Evolutionary conservation across 805 yeast genomes (phyloP), one percentile per base, ranked within the genome.

Genomic region (Schizosaccharomyces japonicus): DNA sequence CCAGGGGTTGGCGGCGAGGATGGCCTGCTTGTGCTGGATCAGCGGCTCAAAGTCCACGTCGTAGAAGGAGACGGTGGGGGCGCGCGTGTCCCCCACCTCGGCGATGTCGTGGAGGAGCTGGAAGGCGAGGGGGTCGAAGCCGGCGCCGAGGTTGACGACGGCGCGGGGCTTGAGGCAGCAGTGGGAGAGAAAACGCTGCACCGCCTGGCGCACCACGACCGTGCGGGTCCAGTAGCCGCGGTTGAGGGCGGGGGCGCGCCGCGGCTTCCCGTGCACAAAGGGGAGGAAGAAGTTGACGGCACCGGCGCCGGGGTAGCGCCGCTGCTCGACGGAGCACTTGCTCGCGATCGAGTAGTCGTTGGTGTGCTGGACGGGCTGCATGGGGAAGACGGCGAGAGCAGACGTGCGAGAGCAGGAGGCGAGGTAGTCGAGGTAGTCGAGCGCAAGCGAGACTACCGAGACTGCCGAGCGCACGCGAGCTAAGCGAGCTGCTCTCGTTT

Each of bases 261-360:
- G 65, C 47, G 73, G 73, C 1, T 73, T 68, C 50, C 73, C 75
- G 29, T 69, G 68, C 2, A 81, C 92, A 61, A 80, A 80, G 30
- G 49, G 52, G 30, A 34, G 33, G 47, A 17, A 31, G 25, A 17
- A 29, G 11, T n/a, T 17, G 25, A 21, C 23, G 1, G 13, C n/a
- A 21, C 11, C 48, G 47, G 25, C 8, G 23, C 27, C 40, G 28
- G 25, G 46, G 26, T 33, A 31, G 7, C 30, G 5, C 29, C 34
- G n/a, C 21, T 25, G 19, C 54, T 81, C 92, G 1, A 79, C 93
- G 1, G 90, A 79, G 52, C 90, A 61, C 55, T 80, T 80, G 2
- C 90, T 79, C 1, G 79, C 84, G 45, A 81, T 80, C 0, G 92
- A 80, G 5, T 83, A 79, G 54, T 77, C 79, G 56, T 81, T 80